phyloP scores from a whole-genome alignment of 2,329 filamentous ascomycete genomes.

The Diplodia seriata region DNA sequence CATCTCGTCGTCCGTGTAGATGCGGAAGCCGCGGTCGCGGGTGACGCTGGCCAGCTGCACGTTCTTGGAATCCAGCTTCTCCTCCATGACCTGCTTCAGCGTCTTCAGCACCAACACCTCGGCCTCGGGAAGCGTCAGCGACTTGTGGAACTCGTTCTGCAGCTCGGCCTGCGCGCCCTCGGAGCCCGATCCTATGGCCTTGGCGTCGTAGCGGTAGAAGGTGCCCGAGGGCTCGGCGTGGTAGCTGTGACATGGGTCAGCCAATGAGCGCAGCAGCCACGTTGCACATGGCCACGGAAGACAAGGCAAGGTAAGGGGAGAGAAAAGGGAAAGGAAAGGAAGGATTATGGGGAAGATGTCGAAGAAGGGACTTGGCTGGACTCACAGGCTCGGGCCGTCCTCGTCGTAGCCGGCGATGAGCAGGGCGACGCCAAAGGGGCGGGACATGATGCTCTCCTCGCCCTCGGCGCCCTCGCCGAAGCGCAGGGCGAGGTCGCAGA shows the following conservation, averaged over 20 bases:
- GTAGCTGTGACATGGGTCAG: slow-evolving; percentile 62
- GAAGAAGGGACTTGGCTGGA: too few relatives aligned
- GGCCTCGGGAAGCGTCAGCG: slow-evolving; percentile 87
- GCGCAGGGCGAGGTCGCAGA: slow-evolving; percentile 93
- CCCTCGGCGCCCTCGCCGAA: slow-evolving; percentile 98
- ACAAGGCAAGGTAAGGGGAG: background rate
- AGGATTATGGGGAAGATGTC: too few relatives aligned
- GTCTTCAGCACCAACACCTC: slow-evolving; percentile 97
- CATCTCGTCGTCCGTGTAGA: slow-evolving; percentile 99
- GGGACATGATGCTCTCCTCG: slow-evolving; percentile 97
- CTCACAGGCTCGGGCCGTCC: slow-evolving; percentile 87
- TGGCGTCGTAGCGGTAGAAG: slow-evolving; percentile 98
- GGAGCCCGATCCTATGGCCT: slow-evolving; percentile 96
- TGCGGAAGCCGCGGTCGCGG: slow-evolving; percentile 96
- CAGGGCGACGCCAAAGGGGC: slow-evolving; percentile 94
- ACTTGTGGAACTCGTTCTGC: slow-evolving; percentile 99
- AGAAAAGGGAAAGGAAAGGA: too few relatives aligned
- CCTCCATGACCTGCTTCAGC: slow-evolving; percentile 99
- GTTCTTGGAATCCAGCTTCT: slow-evolving; percentile 98
- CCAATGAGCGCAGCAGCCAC: too few relatives aligned
- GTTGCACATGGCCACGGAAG: too few relatives aligned
- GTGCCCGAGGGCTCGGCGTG: slow-evolving; percentile 98
- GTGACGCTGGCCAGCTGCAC: slow-evolving; percentile 98
- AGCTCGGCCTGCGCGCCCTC: slow-evolving; percentile 97
- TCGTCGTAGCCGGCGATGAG: slow-evolving; percentile 97